Evolutionary conservation across 306 rosid species (phyloP), one percentile per base, ranked within the genome.

Genomic region (Sindora glabra): DNA sequence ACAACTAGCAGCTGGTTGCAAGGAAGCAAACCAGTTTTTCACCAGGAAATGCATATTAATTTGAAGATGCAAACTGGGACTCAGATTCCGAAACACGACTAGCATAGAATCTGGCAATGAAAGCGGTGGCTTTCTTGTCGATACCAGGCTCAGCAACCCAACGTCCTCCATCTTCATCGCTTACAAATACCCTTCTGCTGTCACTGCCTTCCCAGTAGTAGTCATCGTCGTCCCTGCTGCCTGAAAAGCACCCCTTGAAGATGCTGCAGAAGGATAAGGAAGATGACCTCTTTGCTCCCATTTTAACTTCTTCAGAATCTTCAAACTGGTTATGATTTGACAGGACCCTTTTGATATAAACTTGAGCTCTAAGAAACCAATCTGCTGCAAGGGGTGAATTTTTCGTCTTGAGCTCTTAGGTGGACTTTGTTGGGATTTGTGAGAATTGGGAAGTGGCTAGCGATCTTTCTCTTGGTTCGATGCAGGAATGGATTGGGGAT

Each of bases 141-240:
- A 91, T 91, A 23, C 96, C 96, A 30, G 97, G 97, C 69, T 91
- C 97, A 13, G 89, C 95, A 36, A 82, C 80, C 95, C 96, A 90
- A 1, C 77, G 75, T 0, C 83, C 80, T 75, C 84, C 76, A 42
- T 85, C 97, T 59, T 83, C 89, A 59, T 91, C 96, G 11, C 97
- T 91, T 1, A 89, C 78, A 77, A 81, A 87, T 25, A 83, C 76
- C 68, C 89, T 75, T 55, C 79, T 68, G 0, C 66, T 68, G 5
- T 46, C 80, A 11, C 81, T 80, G 0, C 83, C 91, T 10, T 91
- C 89, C 21, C 71, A 73, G 45, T 76, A 63, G 14, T 75, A 45
- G 9, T 66, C 49, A 12, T 83, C 77, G 2, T 73, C 64, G 13
- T 60, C 52, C 36, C 67, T 53, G 19, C 86, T 74, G 6, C 80